Base-by-base conservation (phyloP, 2,329 filamentous ascomycete species). In the Cryphonectria nitschkei region DNA sequence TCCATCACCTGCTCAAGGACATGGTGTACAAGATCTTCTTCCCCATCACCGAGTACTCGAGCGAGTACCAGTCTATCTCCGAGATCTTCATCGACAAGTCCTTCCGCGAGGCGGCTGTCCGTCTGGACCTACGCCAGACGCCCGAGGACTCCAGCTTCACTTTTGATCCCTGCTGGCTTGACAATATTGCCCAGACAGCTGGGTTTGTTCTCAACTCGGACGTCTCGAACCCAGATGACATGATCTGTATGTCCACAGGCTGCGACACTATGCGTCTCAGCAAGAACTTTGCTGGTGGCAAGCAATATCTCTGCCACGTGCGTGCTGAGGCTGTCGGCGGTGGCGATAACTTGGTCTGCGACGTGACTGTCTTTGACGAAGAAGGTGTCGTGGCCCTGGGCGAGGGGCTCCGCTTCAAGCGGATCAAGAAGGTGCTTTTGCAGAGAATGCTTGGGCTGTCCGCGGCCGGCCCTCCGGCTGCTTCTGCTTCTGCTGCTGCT, bases 1-100 rank as follows among this genome's bases (percentile, higher is more conserved):
- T 86, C 54, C 87, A 89, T 78, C 85, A 86, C 74, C 84, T 89
- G 66, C 84, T 87, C 72, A 84, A 85, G 34, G 86, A 86, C 16
- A 70, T 74, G 71, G 71, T 68, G 29, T 74, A 75, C 68, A 72
- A 69, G 43, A 64, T 73, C 37, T 68, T 75, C 61, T 37, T 43
- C 22, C 41, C 71, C 11, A 46, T 74, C 41, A 71, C 67, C 22
- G 34, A 61, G 9, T 75, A 65, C 65, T 34, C 66, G 43, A 16
- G 46, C 7, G 65, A 72, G 26, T 75, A 73, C 68, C 39, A 64
- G 54, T 70, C 65, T 16, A 73, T 75, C 7, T 65, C 76, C 14
- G 75, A 72, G 16, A 72, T 77, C 13, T 72, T 76, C 6, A 68
- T 75, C 43, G 60, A 76, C 34, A 72, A 68, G 19, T 62, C 67